Evolutionary conservation across 371 early-diverging fungal species (phyloP), one percentile per base, ranked within the genome.

Genomic region (Gilbertella persicaria): DNA sequence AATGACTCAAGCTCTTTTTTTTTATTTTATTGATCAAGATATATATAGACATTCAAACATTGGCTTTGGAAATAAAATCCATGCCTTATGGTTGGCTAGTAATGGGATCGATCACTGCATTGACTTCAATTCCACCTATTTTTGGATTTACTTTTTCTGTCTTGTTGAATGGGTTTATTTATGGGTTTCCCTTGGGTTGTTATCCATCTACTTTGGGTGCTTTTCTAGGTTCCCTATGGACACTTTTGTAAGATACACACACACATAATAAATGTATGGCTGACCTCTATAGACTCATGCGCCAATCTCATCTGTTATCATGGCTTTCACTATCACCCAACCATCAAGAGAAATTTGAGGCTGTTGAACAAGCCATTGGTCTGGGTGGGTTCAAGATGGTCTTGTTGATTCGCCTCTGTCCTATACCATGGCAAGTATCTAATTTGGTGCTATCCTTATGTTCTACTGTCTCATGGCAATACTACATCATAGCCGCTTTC

Each of bases 311-410:
- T 9, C 52, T 66, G 43, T 52, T 53, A 4, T 53, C 57, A 10
- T 65, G 48, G 30, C 45, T 73, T 0, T 55, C 38, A n/a, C 42
- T 64, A 12, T 67, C 67, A 16, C 45, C 52, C 0, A 44, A 48
- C 3, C 44, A 54, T 19, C 62, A 67, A 47, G 43, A 61, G 33
- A 64, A 59, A 39, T 69, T 61, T 24, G 29, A 51, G 13, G 67
- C 69, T 1, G 56, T 71, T 12, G 67, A 66, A 43, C 63, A 60
- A 42, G 69, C 75, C 1, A 61, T 75, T 19, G 52, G 50, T 21
- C 64, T 71, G 30, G 68, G 67, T 4, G 71, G 71, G 17, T 58
- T 71, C 19, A 60, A 64, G 60, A 71, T 75, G 54, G 42, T 75
- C 0, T 28, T 75, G 13, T 23, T 71, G 29, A 59, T 75, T 25